These are phyloP conservation scores for Russula sp. DNA, from an alignment of 768 basidiomycete genomes.

Conservation along the genomic window DNA sequence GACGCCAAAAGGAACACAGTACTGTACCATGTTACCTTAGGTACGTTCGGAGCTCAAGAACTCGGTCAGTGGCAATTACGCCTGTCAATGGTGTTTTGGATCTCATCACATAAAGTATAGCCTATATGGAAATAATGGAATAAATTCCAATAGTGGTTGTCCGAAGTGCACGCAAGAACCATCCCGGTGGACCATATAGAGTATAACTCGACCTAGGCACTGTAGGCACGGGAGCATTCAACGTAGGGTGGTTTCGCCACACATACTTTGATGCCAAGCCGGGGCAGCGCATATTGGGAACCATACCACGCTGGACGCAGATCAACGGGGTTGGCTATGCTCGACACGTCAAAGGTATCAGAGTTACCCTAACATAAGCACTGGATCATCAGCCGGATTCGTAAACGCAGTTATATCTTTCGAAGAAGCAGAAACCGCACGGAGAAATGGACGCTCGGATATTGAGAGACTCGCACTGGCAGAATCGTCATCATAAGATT, in stretches of 20 bases:
- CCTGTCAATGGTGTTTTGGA: neutral
- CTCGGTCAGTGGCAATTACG: neutral
- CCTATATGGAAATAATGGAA: slow-evolving; percentile 8
- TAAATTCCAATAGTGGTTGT: neutral
- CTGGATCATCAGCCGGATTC: neutral
- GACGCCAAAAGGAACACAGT: neutral
- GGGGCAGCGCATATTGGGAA: neutral
- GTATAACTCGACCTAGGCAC: slow-evolving; percentile 4
- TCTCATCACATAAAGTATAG: neutral
- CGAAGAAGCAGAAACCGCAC: slow-evolving; percentile 5
- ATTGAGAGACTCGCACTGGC: neutral
- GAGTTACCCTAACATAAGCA: neutral
- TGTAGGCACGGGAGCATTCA: neutral
- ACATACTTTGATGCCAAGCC: slow-evolving; percentile 1
- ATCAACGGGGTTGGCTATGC: neutral
- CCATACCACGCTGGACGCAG: neutral
- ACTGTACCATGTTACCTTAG: neutral
- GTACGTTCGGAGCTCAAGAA: slow-evolving; percentile 5
- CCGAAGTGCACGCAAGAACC: neutral
- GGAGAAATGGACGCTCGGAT: slow-evolving; percentile 5
- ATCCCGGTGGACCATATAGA: neutral
- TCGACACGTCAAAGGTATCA: neutral
- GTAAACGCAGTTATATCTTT: neutral
- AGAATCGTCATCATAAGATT: neutral
- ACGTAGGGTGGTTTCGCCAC: neutral